A percentile compares a stretch with the other conserved stretches of the same genome.
Evolutionary conservation across 495 filamentous ascomycete genomes (phyloP).

Genomic region (Geopyxis carbonaria): DNA sequence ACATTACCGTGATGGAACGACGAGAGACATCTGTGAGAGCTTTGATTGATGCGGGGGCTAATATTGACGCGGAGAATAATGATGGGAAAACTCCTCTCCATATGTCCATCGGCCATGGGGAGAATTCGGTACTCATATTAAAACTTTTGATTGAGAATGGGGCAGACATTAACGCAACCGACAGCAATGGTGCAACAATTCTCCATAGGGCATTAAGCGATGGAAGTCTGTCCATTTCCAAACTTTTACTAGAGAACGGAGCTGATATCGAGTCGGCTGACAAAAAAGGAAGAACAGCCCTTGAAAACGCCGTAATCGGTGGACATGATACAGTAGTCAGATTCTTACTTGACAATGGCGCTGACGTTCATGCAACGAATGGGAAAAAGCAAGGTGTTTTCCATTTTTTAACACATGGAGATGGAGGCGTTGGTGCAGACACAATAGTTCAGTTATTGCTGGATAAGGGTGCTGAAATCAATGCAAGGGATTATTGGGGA

Average conservation of each 20-base stretch:
- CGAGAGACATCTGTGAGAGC: conserved; percentile 11
- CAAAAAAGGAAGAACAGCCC: background rate
- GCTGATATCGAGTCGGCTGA: background rate
- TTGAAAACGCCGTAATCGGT: background rate
- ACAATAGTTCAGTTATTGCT: background rate
- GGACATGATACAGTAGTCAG: conserved; percentile 5
- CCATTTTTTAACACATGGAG: background rate
- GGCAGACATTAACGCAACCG: too few species aligned
- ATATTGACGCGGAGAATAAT: conserved; percentile 6
- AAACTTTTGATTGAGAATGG: too few species aligned
- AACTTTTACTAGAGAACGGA: conserved; percentile 1
- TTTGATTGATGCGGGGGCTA: conserved; percentile 10
- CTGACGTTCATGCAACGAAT: background rate
- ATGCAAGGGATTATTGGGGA: background rate
- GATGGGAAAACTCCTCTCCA: conserved; percentile 1
- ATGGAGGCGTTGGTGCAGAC: too few species aligned
- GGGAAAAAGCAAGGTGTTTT: background rate
- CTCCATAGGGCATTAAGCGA: background rate
- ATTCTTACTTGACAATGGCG: conserved; percentile 28
- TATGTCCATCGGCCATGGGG: too few species aligned
- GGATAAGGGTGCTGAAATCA: background rate
- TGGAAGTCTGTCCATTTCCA: background rate
- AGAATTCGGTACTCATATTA: too few species aligned
- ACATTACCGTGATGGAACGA: conserved; percentile 9
- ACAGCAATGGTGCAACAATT: too few species aligned